Evolutionary conservation across 768 basidiomycete species (phyloP), one percentile per base, ranked within the genome.

Genomic region (Lactarius tabidus): DNA sequence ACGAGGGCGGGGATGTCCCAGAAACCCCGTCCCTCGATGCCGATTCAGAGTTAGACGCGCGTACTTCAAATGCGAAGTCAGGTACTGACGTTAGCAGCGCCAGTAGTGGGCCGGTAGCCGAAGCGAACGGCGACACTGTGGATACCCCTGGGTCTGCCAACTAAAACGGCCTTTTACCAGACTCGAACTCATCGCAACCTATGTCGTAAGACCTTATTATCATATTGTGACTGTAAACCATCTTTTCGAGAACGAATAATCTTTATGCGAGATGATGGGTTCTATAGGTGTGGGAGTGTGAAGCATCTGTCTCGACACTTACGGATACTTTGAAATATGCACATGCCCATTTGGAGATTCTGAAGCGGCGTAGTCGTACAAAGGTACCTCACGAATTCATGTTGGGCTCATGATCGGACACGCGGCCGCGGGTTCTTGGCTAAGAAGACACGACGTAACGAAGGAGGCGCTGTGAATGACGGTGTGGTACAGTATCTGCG

Each of bases 61-160:
- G 36, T 12, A 9, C 65, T 33, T 58, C 65, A 38, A 35, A 62
- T 38, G 38, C 59, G 60, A 61, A 65, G 60, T 33, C 55, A 57
- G 64, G 43, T 57, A 29, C 33, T 58, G 65, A 66, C 61, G 61
- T 62, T 62, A 59, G 18, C 60, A 51, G 60, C 39, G 65, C 65
- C 26, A 59, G 63, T 59, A 18, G 65, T 51, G 35, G 60, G 29
- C 56, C 55, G 26, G 54, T n/a, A 35, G 55, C 18, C 39, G 43
- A 54, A 28, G 61, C 43, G 48, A 59, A 66, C 38, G 60, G 65
- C 18, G 57, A 62, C 8, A 26, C 15, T 20, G 53, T n/a, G 15
- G 36, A 48, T 33, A 23, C 39, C 26, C 60, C 57, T 35, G 28
- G 23, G 23, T 17, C 52, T n/a, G 10, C 39, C 17, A 58, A 62